A percentile compares a stretch with the other conserved stretches of the same genome.
These are phyloP conservation scores for Phenoliferia sp. DNA, from an alignment of 1,284 basidiomycete species.

Conservation along the genomic window DNA sequence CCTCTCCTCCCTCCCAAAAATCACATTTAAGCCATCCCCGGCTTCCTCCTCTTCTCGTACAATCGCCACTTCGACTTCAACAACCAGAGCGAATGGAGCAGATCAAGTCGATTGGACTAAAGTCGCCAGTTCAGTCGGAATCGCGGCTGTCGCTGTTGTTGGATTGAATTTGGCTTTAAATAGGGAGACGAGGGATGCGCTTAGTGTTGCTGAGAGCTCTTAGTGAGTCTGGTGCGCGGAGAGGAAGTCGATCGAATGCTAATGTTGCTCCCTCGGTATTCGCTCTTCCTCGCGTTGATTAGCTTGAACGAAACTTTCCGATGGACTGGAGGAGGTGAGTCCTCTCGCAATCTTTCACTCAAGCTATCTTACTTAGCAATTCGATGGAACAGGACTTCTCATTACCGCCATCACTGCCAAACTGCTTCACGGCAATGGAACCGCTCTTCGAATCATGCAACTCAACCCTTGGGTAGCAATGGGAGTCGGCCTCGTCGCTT, in stretches of 20 bases:
- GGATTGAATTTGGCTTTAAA: conserved; percentile 64
- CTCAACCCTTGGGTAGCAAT: conserved; percentile 80
- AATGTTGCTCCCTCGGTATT: background rate
- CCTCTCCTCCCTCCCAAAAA: background rate
- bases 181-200: conserved; percentile 62
- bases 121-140: conserved; percentile 20
- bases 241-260: background rate
- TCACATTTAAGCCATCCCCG: too few relatives aligned
- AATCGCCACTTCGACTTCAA: background rate
- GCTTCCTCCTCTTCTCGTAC: background rate
- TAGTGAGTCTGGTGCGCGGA: conserved; percentile 42
- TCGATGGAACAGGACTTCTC: conserved; percentile 53
- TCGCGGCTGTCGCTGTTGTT: conserved; percentile 41
- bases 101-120: conserved; percentile 12
- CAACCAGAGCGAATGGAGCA: background rate
- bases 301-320: conserved; percentile 72
- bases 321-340: conserved; percentile 60
- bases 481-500: conserved; percentile 65
- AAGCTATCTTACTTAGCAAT: background rate
- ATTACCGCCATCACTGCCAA: conserved; percentile 70
- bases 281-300: background rate
- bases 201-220: conserved; percentile 57
- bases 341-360: too few relatives aligned
- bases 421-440: conserved; percentile 67
- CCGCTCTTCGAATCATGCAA: conserved; percentile 72